Evolutionary conservation across 2,329 filamentous ascomycete genomes (phyloP), one percentile per base, ranked within the genome.

Genomic region (Neonectria ditissima): DNA sequence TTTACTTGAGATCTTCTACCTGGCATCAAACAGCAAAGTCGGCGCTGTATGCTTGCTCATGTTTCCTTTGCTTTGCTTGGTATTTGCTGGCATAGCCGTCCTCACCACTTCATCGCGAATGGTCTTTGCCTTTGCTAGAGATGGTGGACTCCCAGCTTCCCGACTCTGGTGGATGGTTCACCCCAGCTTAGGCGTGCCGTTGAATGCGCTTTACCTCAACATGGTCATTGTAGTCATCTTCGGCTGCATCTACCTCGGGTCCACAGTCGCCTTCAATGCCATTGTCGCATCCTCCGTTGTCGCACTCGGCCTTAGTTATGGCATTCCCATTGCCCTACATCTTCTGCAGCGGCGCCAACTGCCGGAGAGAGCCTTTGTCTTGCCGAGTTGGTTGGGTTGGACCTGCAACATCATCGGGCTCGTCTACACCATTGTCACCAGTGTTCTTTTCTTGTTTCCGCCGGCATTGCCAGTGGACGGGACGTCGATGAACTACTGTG

Each of bases 241-340:
- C 60, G 91, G 91, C 0, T 83, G 87, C 62, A 89, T 93, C 65
- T 91, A 92, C 75, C 82, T 93, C 3, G 91, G 89, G 0, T 91
- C 89, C 2, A 81, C 78, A 0, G 70, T 65, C 63, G 90, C 91
- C 0, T 92, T 93, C 77, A 92, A 90, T 44, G 90, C 90, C 14
- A 91, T 93, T 69, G 84, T 91, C 1, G 88, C 89, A 0, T 87
- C 90, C 0, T 91, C 89, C 0, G 91, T 94, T 0, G 90, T 93
- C 8, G 87, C 91, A 1, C 83, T 94, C 0, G 88, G 90, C 7
- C 79, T 94, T 5, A 90, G 89, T 2, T 94, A 94, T 69, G 91
- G 86, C 6, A 92, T 94, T 41, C 92, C 92, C 0, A 87, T 92
- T 50, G 82, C 86, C 0, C 88, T 94, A 68, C 92, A 93, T 71